Base-by-base conservation (phyloP, 1,139 yeast species). In the Pichia sp. region DNA sequence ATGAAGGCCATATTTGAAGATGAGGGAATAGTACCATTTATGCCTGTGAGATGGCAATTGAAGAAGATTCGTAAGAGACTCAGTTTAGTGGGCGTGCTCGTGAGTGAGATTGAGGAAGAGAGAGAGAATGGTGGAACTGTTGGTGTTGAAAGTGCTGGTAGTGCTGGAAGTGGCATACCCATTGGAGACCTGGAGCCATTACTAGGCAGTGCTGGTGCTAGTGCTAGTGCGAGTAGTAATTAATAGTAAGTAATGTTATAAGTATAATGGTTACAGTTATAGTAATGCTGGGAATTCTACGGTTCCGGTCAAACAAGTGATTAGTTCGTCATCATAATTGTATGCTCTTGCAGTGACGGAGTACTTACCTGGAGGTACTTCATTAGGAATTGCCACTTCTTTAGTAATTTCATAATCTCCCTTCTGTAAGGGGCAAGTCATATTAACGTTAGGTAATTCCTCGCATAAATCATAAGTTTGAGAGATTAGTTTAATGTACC, bases 301-400 rank as follows among this genome's bases (percentile, higher is more conserved):
- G 9, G 77, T 70, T 12, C 95, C 96, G 24, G 84, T 74, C 52
- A 91, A 67, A 59, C 98, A 91, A 23, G 96, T 78, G 48, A 91
- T 77, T 46, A 80, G 72, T 33, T 72, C 77, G 50, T 84, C 96
- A 39, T 83, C 86, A 34, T 64, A 74, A 30, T 94, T 86, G 63
- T 72, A 91, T 5, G 97, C 98, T 53, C 91, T 75, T 15, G 96
- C 97, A 42, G 70, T 67, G 33, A 88, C 94, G 29, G 73, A 63
- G 63, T 91, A 91, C 57, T 74, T 81, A 30, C 97, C 98, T 21
- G 97, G 96, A 41, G 98, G 97, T 19, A 88, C 94, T 59, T 86
- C 93, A n/a, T 69, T 66, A 15, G 98, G 98, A 44, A 91, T 74
- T 50, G 78, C 88, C 23, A 91, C 93, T 31, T 66, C 62, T 60